A percentile compares a stretch with the other conserved stretches of the same genome.
Conservation (phyloP, 2,329 filamentous ascomycete species). For the Chaetomium sp. region DNA sequence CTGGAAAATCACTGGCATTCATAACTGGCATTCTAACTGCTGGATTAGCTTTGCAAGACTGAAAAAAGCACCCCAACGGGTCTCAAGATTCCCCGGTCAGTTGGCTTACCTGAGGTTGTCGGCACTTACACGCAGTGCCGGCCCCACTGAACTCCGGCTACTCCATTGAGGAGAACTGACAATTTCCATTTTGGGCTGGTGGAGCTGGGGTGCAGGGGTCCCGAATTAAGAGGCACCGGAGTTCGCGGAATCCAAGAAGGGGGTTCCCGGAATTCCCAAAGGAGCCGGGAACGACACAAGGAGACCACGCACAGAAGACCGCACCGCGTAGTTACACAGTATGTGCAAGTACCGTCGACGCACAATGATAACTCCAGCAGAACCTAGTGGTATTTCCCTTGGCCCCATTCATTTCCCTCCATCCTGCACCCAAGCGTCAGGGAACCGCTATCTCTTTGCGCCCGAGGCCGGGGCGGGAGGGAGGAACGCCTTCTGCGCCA, state of each 20-base stretch:
- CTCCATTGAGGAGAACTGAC: background rate
- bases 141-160: background rate
- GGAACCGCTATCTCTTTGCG: background rate
- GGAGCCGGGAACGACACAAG: background rate
- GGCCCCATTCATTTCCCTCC: background rate
- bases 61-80: background rate
- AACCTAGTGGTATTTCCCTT: background rate
- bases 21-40: background rate
- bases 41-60: background rate
- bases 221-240: background rate
- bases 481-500: background rate
- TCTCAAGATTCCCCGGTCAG: background rate
- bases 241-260: background rate
- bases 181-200: background rate
- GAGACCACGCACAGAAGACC: too few relatives aligned
- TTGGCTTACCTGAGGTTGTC: background rate
- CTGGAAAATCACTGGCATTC: background rate
- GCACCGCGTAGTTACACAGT: too few relatives aligned
- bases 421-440: background rate
- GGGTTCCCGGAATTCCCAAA: background rate
- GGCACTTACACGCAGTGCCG: background rate
- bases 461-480: background rate
- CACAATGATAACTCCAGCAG: background rate
- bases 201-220: background rate
- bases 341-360: background rate